Base-by-base conservation (phyloP, 805 yeast species). In the Saccharomycopsis capsularis region DNA sequence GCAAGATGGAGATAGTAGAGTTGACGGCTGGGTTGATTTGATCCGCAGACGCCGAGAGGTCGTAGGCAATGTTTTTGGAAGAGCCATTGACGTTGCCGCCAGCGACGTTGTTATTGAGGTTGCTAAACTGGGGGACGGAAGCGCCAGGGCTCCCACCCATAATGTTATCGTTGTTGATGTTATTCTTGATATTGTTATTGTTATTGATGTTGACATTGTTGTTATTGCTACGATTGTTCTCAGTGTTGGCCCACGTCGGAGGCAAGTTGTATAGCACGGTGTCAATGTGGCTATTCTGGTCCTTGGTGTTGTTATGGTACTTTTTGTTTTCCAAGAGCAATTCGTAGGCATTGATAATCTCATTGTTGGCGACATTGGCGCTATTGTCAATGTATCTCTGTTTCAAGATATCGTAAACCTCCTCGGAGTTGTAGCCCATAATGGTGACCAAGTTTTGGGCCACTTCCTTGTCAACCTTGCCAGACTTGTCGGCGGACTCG, bases 361-460 rank as follows among this genome's bases (percentile, higher is more conserved):
- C 96, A 58, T 82, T 84, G 44, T 46, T 49, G 23, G 46, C 45
- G 15, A 87, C 81, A 41, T 82, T 76, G 19, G 21, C 40, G 18
- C 27, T 44, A 18, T 44, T 47, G 34, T 50, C 46, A 32, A 47
- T 39, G 29, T 38, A 50, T 35, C 46, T 52, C 27, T 68, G 67
- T 11, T 59, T 59, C 46, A 84, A 69, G 3, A 93, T 85, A 50
- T 82, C 87, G 52, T 81, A 66, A 47, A 90, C 85, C 60, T 89
- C 96, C 55, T 85, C 89, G 50, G 76, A 75, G 55, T 87, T 89
- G 64, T 85, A 90, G 36, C 97, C 97, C 89, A 90, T 84, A 3
- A 96, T 83, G 55, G 76, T 72, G 6, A 83, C 76, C 59, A 91
- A 73, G 2, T 89, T 86, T 36, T 72, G 70, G 13, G 90, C 85